phyloP scores from a whole-genome alignment of 2,329 filamentous ascomycete genomes.

The Acrocalymma vagum region DNA sequence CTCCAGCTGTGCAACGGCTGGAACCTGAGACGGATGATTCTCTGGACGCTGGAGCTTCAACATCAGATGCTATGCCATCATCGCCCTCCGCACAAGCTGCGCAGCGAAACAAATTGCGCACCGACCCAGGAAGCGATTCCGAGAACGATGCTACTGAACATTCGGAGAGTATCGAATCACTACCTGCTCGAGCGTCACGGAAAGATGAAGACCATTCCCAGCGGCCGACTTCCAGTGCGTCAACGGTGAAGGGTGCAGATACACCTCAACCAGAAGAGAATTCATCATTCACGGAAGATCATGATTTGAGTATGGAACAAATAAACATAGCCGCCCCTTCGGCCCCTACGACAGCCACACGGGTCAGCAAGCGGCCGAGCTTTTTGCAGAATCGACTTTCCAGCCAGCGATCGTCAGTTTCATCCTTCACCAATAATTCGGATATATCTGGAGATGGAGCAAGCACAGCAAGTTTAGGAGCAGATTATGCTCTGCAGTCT shows the following conservation, averaged over 20 bases:
- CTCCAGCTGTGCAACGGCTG: constrained; percentile 42
- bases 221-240: constrained; percentile 48
- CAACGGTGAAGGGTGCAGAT: constrained; percentile 48
- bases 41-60: constrained; percentile 33
- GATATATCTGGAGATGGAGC: constrained; percentile 66
- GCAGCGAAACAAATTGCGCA: constrained; percentile 38
- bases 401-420: constrained; percentile 66
- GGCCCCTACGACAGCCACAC: constrained; percentile 29
- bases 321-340: constrained; percentile 26
- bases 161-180: constrained; percentile 6
- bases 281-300: constrained; percentile 37
- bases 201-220: constrained; percentile 30
- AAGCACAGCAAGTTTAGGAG: constrained; percentile 79
- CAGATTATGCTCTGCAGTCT: constrained; percentile 83
- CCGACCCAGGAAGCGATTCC: constrained; percentile 9
- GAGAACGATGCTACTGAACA: constrained; percentile 8
- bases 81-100: constrained; percentile 55
- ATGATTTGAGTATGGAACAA: constrained; percentile 40
- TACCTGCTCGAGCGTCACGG: constrained; percentile 13
- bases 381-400: constrained; percentile 64
- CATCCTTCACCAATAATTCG: constrained; percentile 63
- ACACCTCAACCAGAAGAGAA: constrained; percentile 38
- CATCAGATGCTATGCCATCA: constrained; percentile 47
- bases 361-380: constrained; percentile 58
- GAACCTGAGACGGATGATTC: constrained; percentile 35